Evolutionary conservation across 345 rosid species (phyloP).

Genomic region (Eucalyptus regnans): DNA sequence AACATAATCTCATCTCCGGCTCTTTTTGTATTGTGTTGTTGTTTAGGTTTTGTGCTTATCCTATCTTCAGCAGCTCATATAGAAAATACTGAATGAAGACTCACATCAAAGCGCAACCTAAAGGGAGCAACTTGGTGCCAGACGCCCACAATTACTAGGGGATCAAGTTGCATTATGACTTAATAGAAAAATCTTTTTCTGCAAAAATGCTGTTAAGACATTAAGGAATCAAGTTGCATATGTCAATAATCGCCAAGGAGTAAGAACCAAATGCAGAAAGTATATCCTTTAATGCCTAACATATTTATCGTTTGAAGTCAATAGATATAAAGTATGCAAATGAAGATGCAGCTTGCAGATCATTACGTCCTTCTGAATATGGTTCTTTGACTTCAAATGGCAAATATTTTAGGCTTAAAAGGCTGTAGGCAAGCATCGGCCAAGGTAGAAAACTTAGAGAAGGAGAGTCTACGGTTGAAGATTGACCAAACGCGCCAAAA

Average conservation of each 20-base stretch:
- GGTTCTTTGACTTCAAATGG: neutral
- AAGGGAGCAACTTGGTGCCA: neutral
- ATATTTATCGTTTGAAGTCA: neutral
- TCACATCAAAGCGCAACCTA: neutral
- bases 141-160: neutral
- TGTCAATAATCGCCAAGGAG: neutral
- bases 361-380: neutral
- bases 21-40: neutral
- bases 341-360: neutral
- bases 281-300: neutral
- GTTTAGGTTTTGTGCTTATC: neutral
- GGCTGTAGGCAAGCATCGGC: neutral
- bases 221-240: neutral
- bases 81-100: neutral
- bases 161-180: neutral
- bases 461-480: neutral
- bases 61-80: neutral
- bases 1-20: neutral
- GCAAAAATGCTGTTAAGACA: neutral
- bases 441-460: neutral
- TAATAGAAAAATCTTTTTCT: neutral
- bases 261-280: neutral
- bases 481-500: neutral
- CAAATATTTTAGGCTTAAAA: neutral
- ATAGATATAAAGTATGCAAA: neutral